Base-by-base conservation (phyloP, 371 early-diverging fungal genomes). In the Mucor sp. region DNA sequence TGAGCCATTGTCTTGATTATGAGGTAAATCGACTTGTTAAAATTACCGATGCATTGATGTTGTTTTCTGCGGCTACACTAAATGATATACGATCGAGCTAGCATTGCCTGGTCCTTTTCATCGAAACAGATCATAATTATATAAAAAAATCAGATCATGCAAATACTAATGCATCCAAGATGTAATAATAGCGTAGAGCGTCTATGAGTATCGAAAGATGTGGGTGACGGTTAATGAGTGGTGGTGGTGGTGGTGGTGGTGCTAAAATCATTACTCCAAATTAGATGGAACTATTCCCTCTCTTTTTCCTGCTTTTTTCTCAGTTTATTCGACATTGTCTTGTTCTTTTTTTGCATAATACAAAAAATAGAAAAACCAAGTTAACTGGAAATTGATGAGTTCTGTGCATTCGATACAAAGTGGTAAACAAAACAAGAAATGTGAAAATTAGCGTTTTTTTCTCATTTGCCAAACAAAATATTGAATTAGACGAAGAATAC, bases 361-460 rank as follows among this genome's bases (percentile, higher is more conserved):
- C 28, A 2, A 44, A 44, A 44, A 44, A 37, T 4, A 44, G 25
- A 50, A 23, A 50, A 55, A 53, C 6, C 28, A 43, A n/a, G 19
- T 30, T 62, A 23, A 62, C 8, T 47, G 48, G 28, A 62, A 48
- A 63, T 53, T 63, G 63, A 63, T 63, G 63, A 53, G 55, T 37
- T 63, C 63, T 37, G 63, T 53, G 63, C 50, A 63, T 53, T 63
- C 50, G 35, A 53, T 35, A 53, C 23, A 19, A 55, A 63, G 55
- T 17, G 63, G 63, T 63, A 63, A 56, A 56, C 3, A 21, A 53
- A 27, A 53, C 12, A 25, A 25, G 15, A 21, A 27, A 12, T 25
- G 8, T 1, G 19, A 19, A n/a, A 44, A 44, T 50, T 50, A 50
- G 8, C 23, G 11, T 50, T 32, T 28, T 30, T 56, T 47, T 47